Evolutionary conservation across 257 asterid genomes (phyloP), one percentile per base, ranked within the genome.

Genomic region (Ilex asprella): DNA sequence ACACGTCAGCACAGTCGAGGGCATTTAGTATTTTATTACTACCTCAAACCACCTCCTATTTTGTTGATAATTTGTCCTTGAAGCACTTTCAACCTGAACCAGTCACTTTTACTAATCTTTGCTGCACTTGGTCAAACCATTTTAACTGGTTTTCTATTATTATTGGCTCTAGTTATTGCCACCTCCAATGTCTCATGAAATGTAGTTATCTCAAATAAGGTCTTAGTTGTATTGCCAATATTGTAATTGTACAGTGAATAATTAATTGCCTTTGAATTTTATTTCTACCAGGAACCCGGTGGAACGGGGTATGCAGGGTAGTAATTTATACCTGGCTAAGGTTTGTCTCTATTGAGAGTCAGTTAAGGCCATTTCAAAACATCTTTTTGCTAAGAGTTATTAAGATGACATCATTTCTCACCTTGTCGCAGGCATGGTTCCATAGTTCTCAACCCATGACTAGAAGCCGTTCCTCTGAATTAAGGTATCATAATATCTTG

Each of bases 391-490:
- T 12, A 27, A 55, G 43, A 12, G 5, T 56, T 64, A 67, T 41
- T 29, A n/a, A 53, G 9, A 31, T 55, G 64, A 71, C 50, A 78
- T 68, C 35, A 58, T 30, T 30, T 67, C 3, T 56, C 57, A 46
- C 31, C 61, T 41, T 64, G 30, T 47, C 55, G 55, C 88, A 88
- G 96, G 91, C 96, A 21, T 88, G 96, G 96, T 86, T 88, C 58
- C 90, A 84, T 61, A 88, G 96, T 41, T 82, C 90, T 73, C 96
- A 83, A 70, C 95, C 96, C 5, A 88, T 88, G 96, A 88, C 96
- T 5, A 80, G 96, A 69, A 87, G 89, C 64, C 86, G 86, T 8
- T 83, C 89, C 49, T 80, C 86, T 10, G 89, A 83, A 73, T 65
- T 87, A 65, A 82, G 95, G 95, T 87, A 81, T 64, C 67, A 9